phyloP scores from a whole-genome alignment of 306 rosid species.

The Comarum palustre region DNA sequence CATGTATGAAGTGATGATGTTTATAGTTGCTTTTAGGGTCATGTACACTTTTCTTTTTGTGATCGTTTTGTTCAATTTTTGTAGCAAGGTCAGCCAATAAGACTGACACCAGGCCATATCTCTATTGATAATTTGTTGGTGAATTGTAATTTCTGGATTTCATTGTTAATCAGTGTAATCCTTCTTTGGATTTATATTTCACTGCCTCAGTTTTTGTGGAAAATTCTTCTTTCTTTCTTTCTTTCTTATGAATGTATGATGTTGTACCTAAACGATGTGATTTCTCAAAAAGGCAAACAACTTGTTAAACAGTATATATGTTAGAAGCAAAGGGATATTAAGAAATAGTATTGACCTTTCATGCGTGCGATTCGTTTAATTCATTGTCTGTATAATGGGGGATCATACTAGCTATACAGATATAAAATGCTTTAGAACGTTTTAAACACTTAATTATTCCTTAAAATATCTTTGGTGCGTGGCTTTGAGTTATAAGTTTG shows the following conservation, averaged over 20 bases:
- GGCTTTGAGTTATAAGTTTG: constrained; percentile 1
- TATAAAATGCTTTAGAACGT: neutral
- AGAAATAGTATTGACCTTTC: neutral
- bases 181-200: neutral
- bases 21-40: too few relatives aligned
- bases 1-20: too few relatives aligned
- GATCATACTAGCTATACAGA: neutral
- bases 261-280: neutral
- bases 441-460: neutral
- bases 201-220: neutral
- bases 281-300: neutral
- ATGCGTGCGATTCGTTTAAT: constrained; percentile 5
- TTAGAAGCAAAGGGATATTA: neutral
- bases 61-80: too few relatives aligned
- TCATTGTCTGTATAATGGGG: constrained; percentile 15
- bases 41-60: too few relatives aligned
- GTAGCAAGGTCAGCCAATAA: too few relatives aligned
- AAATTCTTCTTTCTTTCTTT: neutral
- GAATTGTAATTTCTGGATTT: neutral
- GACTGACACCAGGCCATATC: neutral
- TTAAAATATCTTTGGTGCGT: constrained; percentile 4
- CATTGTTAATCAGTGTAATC: neutral
- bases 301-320: neutral
- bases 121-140: neutral
- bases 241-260: neutral